These are phyloP conservation scores for Coniella lustricola DNA, from an alignment of 2,329 filamentous ascomycete species.

Conservation along the genomic window DNA sequence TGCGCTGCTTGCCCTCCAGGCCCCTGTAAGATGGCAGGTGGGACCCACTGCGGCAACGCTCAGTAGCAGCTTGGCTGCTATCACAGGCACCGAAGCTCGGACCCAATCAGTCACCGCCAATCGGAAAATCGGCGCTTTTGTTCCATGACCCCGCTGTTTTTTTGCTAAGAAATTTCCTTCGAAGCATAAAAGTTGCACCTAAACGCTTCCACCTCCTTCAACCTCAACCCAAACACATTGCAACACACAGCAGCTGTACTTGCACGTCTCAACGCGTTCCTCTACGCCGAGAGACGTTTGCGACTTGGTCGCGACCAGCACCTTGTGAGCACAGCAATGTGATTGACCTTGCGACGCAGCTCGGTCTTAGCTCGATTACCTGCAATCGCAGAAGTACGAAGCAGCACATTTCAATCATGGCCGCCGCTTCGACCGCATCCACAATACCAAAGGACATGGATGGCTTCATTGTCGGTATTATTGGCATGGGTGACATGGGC, in stretches of 20 bases:
- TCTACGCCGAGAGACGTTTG: not conserved
- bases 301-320: not conserved
- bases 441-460: conserved; percentile 45
- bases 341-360: conserved; percentile 17
- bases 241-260: not conserved
- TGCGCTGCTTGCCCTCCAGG: too few species aligned
- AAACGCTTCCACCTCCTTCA: not conserved
- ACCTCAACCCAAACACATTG: not conserved
- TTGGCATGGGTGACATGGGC: conserved; percentile 99
- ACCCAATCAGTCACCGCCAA: not conserved
- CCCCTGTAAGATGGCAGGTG: too few species aligned
- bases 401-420: not conserved
- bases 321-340: conserved; percentile 13
- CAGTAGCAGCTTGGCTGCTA: too few species aligned
- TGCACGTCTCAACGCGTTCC: not conserved
- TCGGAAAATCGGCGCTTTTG: conserved; percentile 6
- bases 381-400: conserved; percentile 5
- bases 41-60: too few species aligned
- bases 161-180: conserved; percentile 6
- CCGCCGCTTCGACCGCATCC: conserved; percentile 7
- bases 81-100: not conserved
- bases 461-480: conserved; percentile 78
- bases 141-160: conserved; percentile 1
- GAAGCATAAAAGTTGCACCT: not conserved
- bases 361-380: conserved; percentile 10